Evolutionary conservation across 2,329 filamentous ascomycete species (phyloP).

Genomic region (Colletotrichum euphorbiae): DNA sequence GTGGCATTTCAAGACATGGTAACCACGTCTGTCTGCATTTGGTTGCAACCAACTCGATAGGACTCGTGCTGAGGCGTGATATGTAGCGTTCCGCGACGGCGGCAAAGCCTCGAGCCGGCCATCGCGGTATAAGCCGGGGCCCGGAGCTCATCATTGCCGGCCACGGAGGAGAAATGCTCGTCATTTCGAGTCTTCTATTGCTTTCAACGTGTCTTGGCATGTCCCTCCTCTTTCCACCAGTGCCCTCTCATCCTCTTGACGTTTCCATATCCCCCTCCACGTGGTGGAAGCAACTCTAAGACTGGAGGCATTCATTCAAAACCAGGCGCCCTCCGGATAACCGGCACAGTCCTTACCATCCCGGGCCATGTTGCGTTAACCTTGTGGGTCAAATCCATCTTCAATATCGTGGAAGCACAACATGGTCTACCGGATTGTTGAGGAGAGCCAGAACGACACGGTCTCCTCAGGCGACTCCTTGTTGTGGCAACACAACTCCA

Average conservation of each 20-base stretch:
- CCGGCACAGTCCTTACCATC: not conserved
- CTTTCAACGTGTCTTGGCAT: constrained; percentile 6
- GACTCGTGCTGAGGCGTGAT: not conserved
- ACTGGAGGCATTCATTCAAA: not conserved
- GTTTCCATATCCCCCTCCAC: constrained; percentile 12
- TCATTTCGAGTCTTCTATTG: not conserved
- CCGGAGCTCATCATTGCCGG: not conserved
- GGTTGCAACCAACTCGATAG: not conserved
- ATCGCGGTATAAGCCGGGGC: not conserved
- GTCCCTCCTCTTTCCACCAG: not conserved
- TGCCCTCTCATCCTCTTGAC: not conserved
- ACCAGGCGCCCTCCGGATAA: constrained; percentile 13
- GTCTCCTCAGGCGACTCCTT: not conserved
- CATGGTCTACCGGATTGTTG: not conserved
- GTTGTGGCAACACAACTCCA: constrained; percentile 21
- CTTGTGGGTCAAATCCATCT: not conserved
- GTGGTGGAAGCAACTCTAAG: not conserved
- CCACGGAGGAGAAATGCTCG: not conserved
- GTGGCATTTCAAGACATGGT: not conserved
- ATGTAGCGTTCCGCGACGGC: constrained; percentile 2
- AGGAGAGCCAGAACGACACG: constrained; percentile 8
- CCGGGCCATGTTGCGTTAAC: not conserved
- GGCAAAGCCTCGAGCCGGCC: not conserved
- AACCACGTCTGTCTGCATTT: not conserved
- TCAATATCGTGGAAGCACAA: constrained; percentile 5